A percentile compares a stretch with the other conserved stretches of the same genome.
Conservation (phyloP, 1,284 basidiomycete species). For the Ustilago loliicola region DNA sequence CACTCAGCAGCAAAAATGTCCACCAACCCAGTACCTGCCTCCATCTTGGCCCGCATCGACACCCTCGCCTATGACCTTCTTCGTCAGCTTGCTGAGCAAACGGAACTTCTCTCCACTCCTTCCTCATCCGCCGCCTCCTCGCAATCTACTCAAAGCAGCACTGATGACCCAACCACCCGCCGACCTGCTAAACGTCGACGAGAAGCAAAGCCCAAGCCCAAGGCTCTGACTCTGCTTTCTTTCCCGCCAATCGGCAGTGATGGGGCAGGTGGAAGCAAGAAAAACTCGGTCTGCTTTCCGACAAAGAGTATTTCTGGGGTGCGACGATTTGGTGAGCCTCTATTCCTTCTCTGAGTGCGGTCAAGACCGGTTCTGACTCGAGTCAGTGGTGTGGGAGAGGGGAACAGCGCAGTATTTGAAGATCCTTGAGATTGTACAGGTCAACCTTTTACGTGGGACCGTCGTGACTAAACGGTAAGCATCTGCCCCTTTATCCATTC, state of each 20-base stretch:
- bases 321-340: constrained; percentile 28
- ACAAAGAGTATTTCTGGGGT: constrained; percentile 13
- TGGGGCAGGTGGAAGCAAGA: neutral
- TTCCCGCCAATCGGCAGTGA: neutral
- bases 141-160: neutral
- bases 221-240: neutral
- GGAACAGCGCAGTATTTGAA: constrained; percentile 40
- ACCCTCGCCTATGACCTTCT: constrained; percentile 19
- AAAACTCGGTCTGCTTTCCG: constrained; percentile 17
- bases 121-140: neutral
- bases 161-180: neutral
- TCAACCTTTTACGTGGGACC: constrained; percentile 17
- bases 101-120: neutral
- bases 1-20: neutral
- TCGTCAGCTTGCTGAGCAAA: constrained; percentile 18
- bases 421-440: constrained; percentile 47
- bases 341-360: neutral
- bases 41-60: constrained; percentile 28
- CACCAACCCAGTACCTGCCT: neutral
- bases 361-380: neutral
- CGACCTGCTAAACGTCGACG: constrained; percentile 11
- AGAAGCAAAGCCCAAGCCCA: neutral
- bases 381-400: neutral
- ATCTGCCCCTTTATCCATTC: neutral
- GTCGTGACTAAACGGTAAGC: constrained; percentile 55